Percentiles rank a stretch among this genome's conserved stretches.
Conservation (phyloP, 371 early-diverging fungal genomes). For the Mucor plumbeus region DNA sequence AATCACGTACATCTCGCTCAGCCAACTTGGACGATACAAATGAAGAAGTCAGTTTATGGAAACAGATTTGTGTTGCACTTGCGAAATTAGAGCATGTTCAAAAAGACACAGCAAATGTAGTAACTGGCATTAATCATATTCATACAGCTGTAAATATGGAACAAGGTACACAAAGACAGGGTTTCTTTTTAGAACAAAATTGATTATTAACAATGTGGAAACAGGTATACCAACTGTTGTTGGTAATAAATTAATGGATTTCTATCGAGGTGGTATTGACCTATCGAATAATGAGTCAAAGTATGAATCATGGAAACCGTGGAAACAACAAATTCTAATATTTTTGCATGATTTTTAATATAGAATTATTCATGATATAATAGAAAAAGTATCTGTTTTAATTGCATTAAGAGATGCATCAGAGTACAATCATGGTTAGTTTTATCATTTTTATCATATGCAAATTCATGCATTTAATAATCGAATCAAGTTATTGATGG, state of each 20-base stretch:
- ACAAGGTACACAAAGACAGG: conserved; percentile 41
- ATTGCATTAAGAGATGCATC: conserved; percentile 60
- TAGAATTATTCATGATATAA: conserved; percentile 60
- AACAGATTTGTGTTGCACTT: conserved; percentile 56
- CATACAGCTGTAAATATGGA: conserved; percentile 41
- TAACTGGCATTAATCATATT: conserved; percentile 49
- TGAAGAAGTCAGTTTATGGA: conserved; percentile 63
- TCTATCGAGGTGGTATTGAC: conserved; percentile 46
- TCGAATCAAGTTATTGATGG: conserved; percentile 45
- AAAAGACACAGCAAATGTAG: conserved; percentile 44
- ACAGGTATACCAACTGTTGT: conserved; percentile 40
- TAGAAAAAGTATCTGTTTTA: conserved; percentile 60
- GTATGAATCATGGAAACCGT: conserved; percentile 24
- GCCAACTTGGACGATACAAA: conserved; percentile 56
- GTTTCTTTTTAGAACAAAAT: no score
- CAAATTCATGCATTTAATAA: neutral
- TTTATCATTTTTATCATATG: neutral
- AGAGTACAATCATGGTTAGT: conserved; percentile 45
- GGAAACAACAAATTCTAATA: neutral
- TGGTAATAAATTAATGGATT: conserved; percentile 37
- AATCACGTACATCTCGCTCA: conserved; percentile 56
- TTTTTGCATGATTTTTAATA: neutral
- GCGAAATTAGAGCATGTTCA: conserved; percentile 54
- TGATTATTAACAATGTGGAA: neutral
- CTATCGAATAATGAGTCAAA: conserved; percentile 47